Percentiles rank a stretch among this genome's conserved stretches.
Conservation (phyloP, 2,329 filamentous ascomycete species). For the Kalmusia sp. region DNA sequence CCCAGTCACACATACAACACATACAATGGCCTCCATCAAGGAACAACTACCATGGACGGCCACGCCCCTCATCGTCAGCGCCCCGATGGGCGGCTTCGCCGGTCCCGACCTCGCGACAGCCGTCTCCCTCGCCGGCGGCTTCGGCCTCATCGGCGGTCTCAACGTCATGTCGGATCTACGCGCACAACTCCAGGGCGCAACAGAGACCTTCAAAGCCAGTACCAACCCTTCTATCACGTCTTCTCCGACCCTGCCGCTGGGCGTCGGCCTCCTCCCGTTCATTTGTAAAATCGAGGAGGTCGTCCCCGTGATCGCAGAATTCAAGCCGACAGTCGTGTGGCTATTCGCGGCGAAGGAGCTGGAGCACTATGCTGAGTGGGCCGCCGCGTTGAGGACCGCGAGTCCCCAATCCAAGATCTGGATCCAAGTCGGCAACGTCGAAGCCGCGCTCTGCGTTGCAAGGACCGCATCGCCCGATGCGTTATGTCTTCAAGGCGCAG, state of each 20-base stretch:
- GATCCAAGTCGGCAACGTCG: conserved; percentile 68
- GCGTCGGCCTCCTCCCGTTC: conserved; percentile 68
- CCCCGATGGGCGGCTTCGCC: conserved; percentile 72
- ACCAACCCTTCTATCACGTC: conserved; percentile 19
- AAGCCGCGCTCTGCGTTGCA: conserved; percentile 60
- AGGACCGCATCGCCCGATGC: conserved; percentile 61
- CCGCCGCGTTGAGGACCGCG: conserved; percentile 39
- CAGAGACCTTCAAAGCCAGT: conserved; percentile 18
- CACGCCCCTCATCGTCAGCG: conserved; percentile 65
- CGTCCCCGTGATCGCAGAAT: conserved; percentile 59
- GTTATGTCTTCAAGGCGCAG: conserved; percentile 68
- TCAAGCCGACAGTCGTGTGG: conserved; percentile 68
- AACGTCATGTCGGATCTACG: conserved; percentile 41
- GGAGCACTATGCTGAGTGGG: conserved; percentile 47
- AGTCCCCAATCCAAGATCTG: conserved; percentile 57
- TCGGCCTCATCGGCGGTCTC: conserved; percentile 53
- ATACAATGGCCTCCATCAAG: no score
- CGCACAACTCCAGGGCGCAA: conserved; percentile 35
- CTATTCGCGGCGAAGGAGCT: conserved; percentile 66
- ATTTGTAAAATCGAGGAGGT: conserved; percentile 52
- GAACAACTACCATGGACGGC: conserved; percentile 59
- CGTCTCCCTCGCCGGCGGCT: conserved; percentile 61
- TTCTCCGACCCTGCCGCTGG: conserved; percentile 55
- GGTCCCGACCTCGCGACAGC: conserved; percentile 64
- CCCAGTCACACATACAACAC: no score